These are phyloP conservation scores for Pseudocercospora fuligena DNA, from an alignment of 2,329 filamentous ascomycete species.

Conservation along the genomic window DNA sequence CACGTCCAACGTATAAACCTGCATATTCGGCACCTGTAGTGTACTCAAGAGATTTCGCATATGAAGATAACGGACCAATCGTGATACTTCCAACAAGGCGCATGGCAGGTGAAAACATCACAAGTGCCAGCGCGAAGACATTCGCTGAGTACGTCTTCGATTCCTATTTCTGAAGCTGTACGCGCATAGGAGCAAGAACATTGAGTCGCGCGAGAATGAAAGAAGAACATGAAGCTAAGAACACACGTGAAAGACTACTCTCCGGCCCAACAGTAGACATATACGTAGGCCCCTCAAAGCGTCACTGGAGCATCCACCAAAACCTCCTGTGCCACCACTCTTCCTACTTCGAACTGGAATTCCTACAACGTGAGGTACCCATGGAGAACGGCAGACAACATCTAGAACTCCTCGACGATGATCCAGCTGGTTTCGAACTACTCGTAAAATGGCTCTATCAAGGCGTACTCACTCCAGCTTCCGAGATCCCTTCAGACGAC, in stretches of 20 bases:
- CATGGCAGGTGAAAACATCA: constrained; percentile 54
- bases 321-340: constrained; percentile 60
- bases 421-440: constrained; percentile 58
- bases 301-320: constrained; percentile 58
- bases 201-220: neutral
- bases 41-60: constrained; percentile 51
- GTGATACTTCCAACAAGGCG: constrained; percentile 42
- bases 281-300: constrained; percentile 53
- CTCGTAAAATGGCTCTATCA: constrained; percentile 63
- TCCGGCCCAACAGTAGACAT: constrained; percentile 59
- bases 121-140: constrained; percentile 51
- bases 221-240: constrained; percentile 45
- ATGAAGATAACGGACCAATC: constrained; percentile 45
- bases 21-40: constrained; percentile 24
- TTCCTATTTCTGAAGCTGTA: neutral
- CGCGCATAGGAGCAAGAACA: neutral
- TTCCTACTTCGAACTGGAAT: constrained; percentile 49
- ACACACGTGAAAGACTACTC: constrained; percentile 55
- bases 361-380: constrained; percentile 42
- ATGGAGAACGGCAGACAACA: constrained; percentile 44
- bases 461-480: constrained; percentile 57
- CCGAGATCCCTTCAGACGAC: constrained; percentile 48
- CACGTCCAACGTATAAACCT: constrained; percentile 10
- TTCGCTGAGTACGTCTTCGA: constrained; percentile 58
- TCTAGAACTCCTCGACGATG: constrained; percentile 55